Evolutionary conservation across 1,284 basidiomycete genomes (phyloP).

Genomic region (Malassezia furfur): DNA sequence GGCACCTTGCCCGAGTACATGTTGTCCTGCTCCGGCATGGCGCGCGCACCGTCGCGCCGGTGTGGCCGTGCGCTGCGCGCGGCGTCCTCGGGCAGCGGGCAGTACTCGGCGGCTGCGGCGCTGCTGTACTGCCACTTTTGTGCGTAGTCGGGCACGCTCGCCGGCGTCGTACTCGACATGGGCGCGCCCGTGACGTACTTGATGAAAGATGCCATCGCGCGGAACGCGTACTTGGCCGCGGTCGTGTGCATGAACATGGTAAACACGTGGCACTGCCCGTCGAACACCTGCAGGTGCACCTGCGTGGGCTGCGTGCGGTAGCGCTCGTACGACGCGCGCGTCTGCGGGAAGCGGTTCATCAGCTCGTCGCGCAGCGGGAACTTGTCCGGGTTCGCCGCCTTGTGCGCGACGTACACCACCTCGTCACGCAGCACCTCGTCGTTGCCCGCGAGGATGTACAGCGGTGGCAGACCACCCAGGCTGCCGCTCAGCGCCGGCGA

Average conservation of each 20-base stretch:
- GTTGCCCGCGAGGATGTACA: slow-evolving; percentile 72
- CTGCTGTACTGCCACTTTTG: slow-evolving; percentile 1
- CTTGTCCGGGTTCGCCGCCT: slow-evolving; percentile 70
- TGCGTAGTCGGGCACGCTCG: background rate
- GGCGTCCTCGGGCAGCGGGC: slow-evolving; percentile 3
- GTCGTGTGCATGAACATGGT: slow-evolving; percentile 50
- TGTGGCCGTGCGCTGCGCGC: slow-evolving; percentile 7
- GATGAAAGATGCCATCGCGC: slow-evolving; percentile 48
- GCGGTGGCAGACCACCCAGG: slow-evolving; percentile 78
- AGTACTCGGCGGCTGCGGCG: background rate
- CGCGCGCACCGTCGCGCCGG: background rate
- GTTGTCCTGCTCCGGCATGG: slow-evolving; percentile 24
- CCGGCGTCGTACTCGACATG: background rate
- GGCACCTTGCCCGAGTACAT: slow-evolving; percentile 41
- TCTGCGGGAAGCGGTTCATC: slow-evolving; percentile 50
- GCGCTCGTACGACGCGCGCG: slow-evolving; percentile 40
- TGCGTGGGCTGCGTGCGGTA: slow-evolving; percentile 60
- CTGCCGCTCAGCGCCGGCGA: slow-evolving; percentile 66
- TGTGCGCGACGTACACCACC: slow-evolving; percentile 74
- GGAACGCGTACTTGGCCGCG: slow-evolving; percentile 49
- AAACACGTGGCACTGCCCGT: slow-evolving; percentile 53
- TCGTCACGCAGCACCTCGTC: slow-evolving; percentile 83
- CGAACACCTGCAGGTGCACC: slow-evolving; percentile 69
- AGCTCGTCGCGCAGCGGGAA: slow-evolving; percentile 62
- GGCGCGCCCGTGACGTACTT: slow-evolving; percentile 46